phyloP scores from a whole-genome alignment of 352 stramenopile species.

The Aphanomyces stellatus region DNA sequence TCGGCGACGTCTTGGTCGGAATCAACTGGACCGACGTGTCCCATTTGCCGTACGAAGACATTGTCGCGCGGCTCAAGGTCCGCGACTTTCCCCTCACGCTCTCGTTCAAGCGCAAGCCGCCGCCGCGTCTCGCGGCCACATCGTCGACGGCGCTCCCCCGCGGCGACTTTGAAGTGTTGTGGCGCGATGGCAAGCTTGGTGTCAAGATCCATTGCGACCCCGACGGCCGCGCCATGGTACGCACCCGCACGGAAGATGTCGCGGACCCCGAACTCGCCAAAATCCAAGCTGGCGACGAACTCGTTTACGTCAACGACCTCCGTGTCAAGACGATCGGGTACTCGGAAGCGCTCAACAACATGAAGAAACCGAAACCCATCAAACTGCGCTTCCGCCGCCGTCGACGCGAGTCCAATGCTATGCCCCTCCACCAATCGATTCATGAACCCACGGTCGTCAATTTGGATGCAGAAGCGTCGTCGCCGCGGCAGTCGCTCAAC shows the following conservation, averaged over 20 bases:
- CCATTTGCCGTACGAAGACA: neutral
- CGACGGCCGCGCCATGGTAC: slow-evolving; percentile 10
- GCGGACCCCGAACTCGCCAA: slow-evolving; percentile 13
- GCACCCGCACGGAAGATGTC: neutral
- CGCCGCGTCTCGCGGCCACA: neutral
- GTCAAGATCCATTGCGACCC: slow-evolving; percentile 12
- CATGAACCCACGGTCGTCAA: neutral
- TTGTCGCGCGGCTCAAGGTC: neutral
- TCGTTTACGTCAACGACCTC: slow-evolving; percentile 14
- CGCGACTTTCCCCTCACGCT: slow-evolving; percentile 17
- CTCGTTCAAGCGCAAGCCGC: neutral
- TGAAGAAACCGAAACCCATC: slow-evolving; percentile 19
- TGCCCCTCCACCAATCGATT: neutral
- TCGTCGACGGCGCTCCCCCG: neutral
- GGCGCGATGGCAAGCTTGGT: slow-evolving; percentile 14
- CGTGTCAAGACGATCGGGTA: slow-evolving; percentile 11
- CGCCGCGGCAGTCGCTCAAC: neutral
- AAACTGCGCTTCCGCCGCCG: slow-evolving; percentile 5
- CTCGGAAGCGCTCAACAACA: neutral
- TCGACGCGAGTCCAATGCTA: neutral
- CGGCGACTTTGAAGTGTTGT: slow-evolving; percentile 9
- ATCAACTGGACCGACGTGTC: slow-evolving; percentile 18
- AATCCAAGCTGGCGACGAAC: slow-evolving; percentile 16
- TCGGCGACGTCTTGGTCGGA: slow-evolving; percentile 10
- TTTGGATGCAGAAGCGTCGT: neutral